Evolutionary conservation across 257 asterid species (phyloP).

Genomic region (Sherardia arvensis): DNA sequence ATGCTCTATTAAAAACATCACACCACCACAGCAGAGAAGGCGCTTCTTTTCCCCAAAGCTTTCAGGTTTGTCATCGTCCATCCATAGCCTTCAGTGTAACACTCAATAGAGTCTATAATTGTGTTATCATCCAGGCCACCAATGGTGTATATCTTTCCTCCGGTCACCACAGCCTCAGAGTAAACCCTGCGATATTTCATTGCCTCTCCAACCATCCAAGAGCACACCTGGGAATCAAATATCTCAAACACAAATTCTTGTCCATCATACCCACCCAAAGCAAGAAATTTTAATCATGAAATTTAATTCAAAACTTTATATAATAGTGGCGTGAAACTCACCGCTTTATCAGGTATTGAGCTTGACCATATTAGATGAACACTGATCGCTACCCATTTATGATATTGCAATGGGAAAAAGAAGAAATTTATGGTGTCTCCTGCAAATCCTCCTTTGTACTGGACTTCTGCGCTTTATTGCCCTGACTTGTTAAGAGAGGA

Average conservation of each 20-base stretch:
- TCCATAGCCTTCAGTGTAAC: constrained; percentile 34
- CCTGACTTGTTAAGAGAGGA: too few species aligned
- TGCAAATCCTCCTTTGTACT: too few species aligned
- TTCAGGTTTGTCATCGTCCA: constrained; percentile 28
- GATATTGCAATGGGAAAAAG: too few species aligned
- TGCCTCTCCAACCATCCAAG: constrained; percentile 45
- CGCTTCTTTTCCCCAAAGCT: constrained; percentile 45
- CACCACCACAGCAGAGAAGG: constrained; percentile 31
- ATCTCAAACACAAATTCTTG: constrained; percentile 35
- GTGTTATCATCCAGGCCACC: constrained; percentile 36
- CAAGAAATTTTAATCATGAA: too few species aligned
- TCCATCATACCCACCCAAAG: constrained; percentile 61
- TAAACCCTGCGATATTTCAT: constrained; percentile 43
- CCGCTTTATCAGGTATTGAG: too few species aligned
- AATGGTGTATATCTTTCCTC: constrained; percentile 28
- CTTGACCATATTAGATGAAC: too few species aligned
- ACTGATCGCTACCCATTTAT: too few species aligned
- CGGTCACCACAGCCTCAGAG: constrained; percentile 38
- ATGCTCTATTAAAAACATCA: constrained; percentile 5
- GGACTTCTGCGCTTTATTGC: too few species aligned
- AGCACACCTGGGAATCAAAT: constrained; percentile 55
- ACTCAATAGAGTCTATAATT: constrained; percentile 25
- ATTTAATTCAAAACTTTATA: too few species aligned
- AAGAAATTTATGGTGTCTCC: too few species aligned
- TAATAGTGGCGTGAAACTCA: too few species aligned